Conservation (phyloP, 2,329 filamentous ascomycete species). For the Fusarium sp. region DNA sequence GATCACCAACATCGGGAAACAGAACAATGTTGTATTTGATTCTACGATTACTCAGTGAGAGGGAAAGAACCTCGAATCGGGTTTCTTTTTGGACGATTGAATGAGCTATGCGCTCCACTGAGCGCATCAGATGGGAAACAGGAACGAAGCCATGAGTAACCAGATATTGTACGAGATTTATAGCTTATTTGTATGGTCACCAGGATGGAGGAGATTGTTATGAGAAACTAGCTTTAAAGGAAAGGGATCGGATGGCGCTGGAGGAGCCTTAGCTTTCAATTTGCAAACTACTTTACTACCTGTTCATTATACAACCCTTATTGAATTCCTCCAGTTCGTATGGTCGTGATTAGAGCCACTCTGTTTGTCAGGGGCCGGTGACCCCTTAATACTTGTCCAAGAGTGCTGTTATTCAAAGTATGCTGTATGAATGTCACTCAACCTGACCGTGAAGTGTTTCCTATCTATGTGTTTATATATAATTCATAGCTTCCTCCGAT, state of each 20-base stretch:
- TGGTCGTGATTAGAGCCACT: constrained; percentile 35
- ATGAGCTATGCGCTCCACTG: background rate
- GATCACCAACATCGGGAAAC: constrained; percentile 15
- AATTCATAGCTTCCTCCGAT: background rate
- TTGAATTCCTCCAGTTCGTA: constrained; percentile 32
- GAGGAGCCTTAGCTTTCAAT: constrained; percentile 28
- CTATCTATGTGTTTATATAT: background rate
- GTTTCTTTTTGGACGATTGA: constrained; percentile 5
- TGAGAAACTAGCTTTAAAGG: constrained; percentile 23
- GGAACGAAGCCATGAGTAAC: constrained; percentile 9
- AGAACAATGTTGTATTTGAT: constrained; percentile 27
- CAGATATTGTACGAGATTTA: constrained; percentile 25
- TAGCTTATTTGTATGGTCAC: constrained; percentile 23
- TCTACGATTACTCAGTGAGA: constrained; percentile 15
- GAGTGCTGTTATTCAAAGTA: background rate
- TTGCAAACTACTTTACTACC: constrained; percentile 39
- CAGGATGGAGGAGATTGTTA: constrained; percentile 28
- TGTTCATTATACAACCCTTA: constrained; percentile 8
- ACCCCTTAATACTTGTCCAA: background rate
- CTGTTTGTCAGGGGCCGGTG: constrained; percentile 43
- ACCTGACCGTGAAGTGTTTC: background rate
- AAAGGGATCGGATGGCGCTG: constrained; percentile 31
- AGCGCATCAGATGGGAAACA: constrained; percentile 5
- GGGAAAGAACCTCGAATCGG: background rate
- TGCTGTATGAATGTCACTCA: background rate